Conservation (phyloP, 1,284 basidiomycete genomes). For the Rhizoctonia solani region DNA sequence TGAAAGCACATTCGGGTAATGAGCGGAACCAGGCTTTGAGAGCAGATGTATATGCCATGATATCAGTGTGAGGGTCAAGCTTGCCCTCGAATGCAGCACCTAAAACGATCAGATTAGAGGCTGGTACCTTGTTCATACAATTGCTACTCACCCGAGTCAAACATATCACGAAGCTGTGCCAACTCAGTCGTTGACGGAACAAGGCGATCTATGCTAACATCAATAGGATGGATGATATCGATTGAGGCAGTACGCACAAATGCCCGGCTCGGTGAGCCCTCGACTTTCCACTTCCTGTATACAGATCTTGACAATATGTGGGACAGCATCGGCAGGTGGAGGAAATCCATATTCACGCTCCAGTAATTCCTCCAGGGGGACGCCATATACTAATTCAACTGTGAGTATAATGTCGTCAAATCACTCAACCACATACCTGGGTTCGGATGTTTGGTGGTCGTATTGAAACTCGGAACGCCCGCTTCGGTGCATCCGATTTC, state of each 20-base stretch:
- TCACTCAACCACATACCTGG: slow-evolving; percentile 56
- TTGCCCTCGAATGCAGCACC: slow-evolving; percentile 51
- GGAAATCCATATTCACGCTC: slow-evolving; percentile 61
- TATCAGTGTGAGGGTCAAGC: slow-evolving; percentile 43
- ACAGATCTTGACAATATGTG: slow-evolving; percentile 65
- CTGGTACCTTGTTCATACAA: no score
- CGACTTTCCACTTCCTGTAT: slow-evolving; percentile 70
- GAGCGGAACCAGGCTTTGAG: slow-evolving; percentile 83
- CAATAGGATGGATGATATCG: neutral
- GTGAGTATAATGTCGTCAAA: neutral
- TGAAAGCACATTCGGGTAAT: slow-evolving; percentile 77
- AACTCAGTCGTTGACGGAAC: slow-evolving; percentile 76
- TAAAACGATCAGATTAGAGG: slow-evolving; percentile 17
- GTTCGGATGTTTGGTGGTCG: slow-evolving; percentile 52
- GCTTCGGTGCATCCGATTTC: slow-evolving; percentile 65
- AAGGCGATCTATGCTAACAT: slow-evolving; percentile 63
- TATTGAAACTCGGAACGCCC: slow-evolving; percentile 13
- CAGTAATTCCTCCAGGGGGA: slow-evolving; percentile 69
- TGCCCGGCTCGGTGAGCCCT: slow-evolving; percentile 77
- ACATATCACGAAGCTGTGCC: slow-evolving; percentile 66
- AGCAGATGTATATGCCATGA: slow-evolving; percentile 72
- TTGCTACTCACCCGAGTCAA: slow-evolving; percentile 63
- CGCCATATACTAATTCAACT: slow-evolving; percentile 66
- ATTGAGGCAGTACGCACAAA: slow-evolving; percentile 62
- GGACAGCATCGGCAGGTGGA: slow-evolving; percentile 60